Percentiles rank a stretch among this genome's conserved stretches.
These are phyloP conservation scores for Camellia sinensis DNA, from an alignment of 148 eudicot species.

Conservation along the genomic window DNA sequence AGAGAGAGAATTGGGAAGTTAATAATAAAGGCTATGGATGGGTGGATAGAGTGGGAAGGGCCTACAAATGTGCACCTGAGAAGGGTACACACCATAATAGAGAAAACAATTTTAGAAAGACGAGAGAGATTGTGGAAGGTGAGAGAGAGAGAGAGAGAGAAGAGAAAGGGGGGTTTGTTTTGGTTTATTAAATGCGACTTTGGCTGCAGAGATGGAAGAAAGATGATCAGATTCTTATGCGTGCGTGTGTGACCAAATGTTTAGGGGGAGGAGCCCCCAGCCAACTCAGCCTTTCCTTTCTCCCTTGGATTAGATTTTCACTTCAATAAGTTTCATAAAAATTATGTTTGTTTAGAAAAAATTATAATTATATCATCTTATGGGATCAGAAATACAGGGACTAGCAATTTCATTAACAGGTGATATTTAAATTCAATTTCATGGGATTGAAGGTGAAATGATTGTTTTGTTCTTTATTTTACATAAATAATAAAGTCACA, in stretches of 20 bases:
- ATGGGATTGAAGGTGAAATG: too few relatives aligned
- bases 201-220: not conserved
- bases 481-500: too few relatives aligned
- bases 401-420: too few relatives aligned
- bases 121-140: not conserved
- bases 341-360: too few relatives aligned
- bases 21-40: not conserved
- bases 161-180: not conserved
- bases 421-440: too few relatives aligned
- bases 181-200: conserved; percentile 20
- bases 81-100: conserved; percentile 15
- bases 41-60: not conserved
- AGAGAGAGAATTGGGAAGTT: conserved; percentile 13
- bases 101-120: conserved; percentile 5
- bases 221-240: conserved; percentile 29
- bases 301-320: too few relatives aligned
- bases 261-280: not conserved
- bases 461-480: too few relatives aligned
- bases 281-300: not conserved
- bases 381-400: too few relatives aligned
- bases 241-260: conserved; percentile 43
- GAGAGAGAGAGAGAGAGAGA: not conserved
- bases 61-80: conserved; percentile 32
- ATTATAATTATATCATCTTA: too few relatives aligned
- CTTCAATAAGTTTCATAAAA: too few relatives aligned